phyloP scores from a whole-genome alignment of 768 basidiomycete species.

The Lactarius trivialis region DNA sequence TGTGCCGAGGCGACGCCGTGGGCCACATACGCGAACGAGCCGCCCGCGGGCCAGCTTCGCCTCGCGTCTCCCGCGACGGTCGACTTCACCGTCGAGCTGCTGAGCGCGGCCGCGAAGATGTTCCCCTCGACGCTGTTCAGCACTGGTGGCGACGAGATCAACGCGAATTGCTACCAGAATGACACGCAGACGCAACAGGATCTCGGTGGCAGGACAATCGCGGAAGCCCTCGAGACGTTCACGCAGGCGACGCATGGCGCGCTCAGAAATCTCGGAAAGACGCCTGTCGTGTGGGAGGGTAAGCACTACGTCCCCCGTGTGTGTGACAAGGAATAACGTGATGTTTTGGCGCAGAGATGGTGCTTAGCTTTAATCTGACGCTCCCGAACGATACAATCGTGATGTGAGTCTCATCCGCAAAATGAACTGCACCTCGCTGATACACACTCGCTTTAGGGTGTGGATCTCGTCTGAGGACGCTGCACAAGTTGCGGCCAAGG shows the following conservation, averaged over 20 bases:
- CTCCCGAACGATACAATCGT: constrained; percentile 13
- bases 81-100: constrained; percentile 50
- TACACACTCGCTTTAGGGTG: constrained; percentile 38
- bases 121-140: constrained; percentile 59
- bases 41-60: constrained; percentile 78
- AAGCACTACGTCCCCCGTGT: constrained; percentile 1
- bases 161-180: constrained; percentile 54
- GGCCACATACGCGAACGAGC: constrained; percentile 58
- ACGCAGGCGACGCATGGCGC: constrained; percentile 52
- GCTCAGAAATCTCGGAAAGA: constrained; percentile 53
- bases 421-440: neutral
- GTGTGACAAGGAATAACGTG: neutral
- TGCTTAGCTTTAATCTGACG: neutral
- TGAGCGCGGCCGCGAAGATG: constrained; percentile 45
- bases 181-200: constrained; percentile 51
- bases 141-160: constrained; percentile 81
- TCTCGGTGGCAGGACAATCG: constrained; percentile 44
- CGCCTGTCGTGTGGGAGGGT: constrained; percentile 81
- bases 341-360: neutral
- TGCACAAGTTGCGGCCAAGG: constrained; percentile 50
- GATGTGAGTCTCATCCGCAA: neutral
- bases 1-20: constrained; percentile 55
- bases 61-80: constrained; percentile 55
- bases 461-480: constrained; percentile 67
- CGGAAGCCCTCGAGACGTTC: constrained; percentile 59